Evolutionary conservation across 441 rosid species (phyloP).

Genomic region (Populus tomentosa): DNA sequence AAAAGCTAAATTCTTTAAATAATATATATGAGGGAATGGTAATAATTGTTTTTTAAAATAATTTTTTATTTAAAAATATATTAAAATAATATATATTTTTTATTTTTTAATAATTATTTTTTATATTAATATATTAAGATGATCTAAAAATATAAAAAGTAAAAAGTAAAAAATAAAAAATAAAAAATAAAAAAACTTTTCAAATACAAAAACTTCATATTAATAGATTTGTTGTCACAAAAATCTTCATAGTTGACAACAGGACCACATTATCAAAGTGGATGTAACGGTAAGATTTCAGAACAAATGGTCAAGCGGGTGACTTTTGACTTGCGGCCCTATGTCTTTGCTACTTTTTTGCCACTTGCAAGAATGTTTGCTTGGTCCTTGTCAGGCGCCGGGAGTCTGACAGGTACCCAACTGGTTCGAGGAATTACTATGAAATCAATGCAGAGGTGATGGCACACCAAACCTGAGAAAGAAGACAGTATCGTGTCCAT

Average conservation of each 20-base stretch:
- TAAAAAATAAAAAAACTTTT: too few species aligned
- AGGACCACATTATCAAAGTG: neutral
- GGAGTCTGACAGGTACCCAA: neutral
- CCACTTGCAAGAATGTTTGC: neutral
- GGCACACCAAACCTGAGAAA: neutral
- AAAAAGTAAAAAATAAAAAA: too few species aligned
- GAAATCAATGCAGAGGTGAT: neutral
- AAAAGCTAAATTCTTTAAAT: neutral
- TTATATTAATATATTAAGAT: rapidly evolving
- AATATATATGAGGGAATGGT: too few species aligned
- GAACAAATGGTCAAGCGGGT: slow-evolving; percentile 1
- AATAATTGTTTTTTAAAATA: too few species aligned
- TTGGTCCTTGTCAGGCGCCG: neutral
- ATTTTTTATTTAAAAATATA: too few species aligned
- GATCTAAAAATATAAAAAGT: rapidly evolving
- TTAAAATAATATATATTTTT: too few species aligned
- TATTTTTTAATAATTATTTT: too few species aligned
- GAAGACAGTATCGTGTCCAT: neutral
- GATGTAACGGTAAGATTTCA: neutral
- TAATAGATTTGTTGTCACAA: neutral
- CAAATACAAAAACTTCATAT: too few species aligned
- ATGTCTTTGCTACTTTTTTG: neutral
- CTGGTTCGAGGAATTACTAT: neutral
- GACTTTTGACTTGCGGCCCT: neutral
- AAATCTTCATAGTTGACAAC: neutral